Conservation (phyloP, 1,284 basidiomycete genomes). For the Ganoderma multipileum region DNA sequence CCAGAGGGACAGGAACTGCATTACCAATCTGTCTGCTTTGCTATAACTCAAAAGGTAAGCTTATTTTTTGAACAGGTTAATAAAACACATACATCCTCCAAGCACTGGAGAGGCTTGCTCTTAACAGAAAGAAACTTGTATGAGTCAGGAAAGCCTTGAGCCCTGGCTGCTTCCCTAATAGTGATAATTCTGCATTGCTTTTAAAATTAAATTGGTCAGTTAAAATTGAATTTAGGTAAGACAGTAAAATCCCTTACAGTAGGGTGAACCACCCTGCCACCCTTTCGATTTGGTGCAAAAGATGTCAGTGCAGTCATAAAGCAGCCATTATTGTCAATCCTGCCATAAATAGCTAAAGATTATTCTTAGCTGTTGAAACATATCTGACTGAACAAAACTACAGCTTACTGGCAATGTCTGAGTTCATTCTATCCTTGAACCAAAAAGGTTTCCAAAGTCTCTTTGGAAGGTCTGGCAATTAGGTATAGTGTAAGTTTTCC, state of each 20-base stretch:
- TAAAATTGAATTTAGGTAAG: not conserved
- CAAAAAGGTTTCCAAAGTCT: not conserved
- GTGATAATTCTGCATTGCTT: slow-evolving; percentile 73
- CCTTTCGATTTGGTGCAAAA: slow-evolving; percentile 55
- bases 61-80: not conserved
- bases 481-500: no score
- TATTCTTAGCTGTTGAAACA: not conserved
- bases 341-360: slow-evolving; percentile 55
- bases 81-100: slow-evolving; percentile 54
- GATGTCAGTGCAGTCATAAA: slow-evolving; percentile 69
- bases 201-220: not conserved
- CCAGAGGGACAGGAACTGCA: slow-evolving; percentile 73
- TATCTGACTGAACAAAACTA: no score
- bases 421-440: not conserved
- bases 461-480: slow-evolving; percentile 5
- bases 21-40: slow-evolving; percentile 77
- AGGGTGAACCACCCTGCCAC: slow-evolving; percentile 63
- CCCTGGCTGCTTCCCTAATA: slow-evolving; percentile 69
- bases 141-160: slow-evolving; percentile 75
- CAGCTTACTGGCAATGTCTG: slow-evolving; percentile 20
- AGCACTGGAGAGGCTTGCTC: slow-evolving; percentile 39
- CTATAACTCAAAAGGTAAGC: slow-evolving; percentile 41
- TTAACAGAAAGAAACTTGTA: slow-evolving; percentile 63
- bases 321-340: slow-evolving; percentile 54
- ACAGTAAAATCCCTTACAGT: slow-evolving; percentile 46